Evolutionary conservation across 176 grass and related monocot genomes (phyloP), one percentile per base, ranked within the genome.

Genomic region (Musa acuminata): DNA sequence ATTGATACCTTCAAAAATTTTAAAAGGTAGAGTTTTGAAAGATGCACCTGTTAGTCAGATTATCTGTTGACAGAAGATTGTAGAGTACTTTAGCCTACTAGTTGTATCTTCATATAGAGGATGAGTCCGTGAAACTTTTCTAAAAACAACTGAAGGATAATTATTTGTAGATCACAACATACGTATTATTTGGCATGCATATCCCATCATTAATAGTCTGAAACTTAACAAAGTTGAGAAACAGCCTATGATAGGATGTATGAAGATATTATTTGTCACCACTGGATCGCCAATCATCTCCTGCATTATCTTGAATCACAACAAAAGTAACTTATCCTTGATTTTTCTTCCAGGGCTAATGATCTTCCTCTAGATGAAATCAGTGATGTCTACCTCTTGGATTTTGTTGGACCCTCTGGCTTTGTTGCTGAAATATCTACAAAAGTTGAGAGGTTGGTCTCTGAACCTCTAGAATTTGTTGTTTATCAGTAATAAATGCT

Each of bases 381-480:
- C 55, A 80, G 83, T 72, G 90, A 93, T 67, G 87, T 90, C 49
- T 93, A 93, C 83, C 83, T 98, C 71, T 86, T 93, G 69, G 94
- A 98, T 76, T 98, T 98, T 52, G 71, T 86, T 21, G 94, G 94
- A n/a, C 87, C 94, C 72, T 84, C 85, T 5, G 90, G 90, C 81
- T 98, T 98, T 79, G 76, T 98, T 11, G 57, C 80, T 77, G 94
- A 93, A 43, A 72, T 98, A 67, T 82, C 85, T 70, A 82, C 75
- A n/a, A 90, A 89, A 78, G 85, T 98, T 68, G 82, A 93, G 69
- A 90, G 90, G 94, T 91, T 6, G 2, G 53, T 64, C n/a, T 76
- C 7, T 2, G 1, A 64, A 12, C 22, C 13, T 55, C 13, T 50
- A 43, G 35, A 43, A 43, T 43, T 6, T 43, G 5, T 43, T 43